Percentiles rank a stretch among this genome's conserved stretches.
phyloP scores from a whole-genome alignment of 2,329 filamentous ascomycete species.

The Tolypocladium ophioglossoides region DNA sequence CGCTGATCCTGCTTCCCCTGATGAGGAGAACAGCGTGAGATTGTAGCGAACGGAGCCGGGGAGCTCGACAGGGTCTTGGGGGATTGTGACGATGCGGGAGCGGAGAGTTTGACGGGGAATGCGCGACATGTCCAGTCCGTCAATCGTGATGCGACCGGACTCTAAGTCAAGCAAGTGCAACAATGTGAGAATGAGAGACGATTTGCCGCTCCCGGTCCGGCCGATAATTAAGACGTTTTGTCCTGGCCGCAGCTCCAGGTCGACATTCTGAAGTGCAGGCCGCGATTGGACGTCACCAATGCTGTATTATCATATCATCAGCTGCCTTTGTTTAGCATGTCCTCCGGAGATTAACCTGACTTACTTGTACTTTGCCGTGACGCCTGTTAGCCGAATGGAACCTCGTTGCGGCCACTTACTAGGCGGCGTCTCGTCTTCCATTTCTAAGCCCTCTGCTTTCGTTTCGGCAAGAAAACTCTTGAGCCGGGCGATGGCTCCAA shows the following conservation, averaged over 20 bases:
- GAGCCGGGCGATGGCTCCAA: conserved; percentile 4
- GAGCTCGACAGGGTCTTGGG: conserved; percentile 41
- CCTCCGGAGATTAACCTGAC: not conserved
- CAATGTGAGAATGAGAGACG: conserved; percentile 26
- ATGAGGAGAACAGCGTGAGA: conserved; percentile 22
- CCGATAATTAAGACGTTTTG: conserved; percentile 18
- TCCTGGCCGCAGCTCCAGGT: conserved; percentile 8
- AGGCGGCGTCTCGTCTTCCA: not conserved
- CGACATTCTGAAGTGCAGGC: conserved; percentile 6
- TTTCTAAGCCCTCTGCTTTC: not conserved
- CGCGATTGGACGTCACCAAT: not conserved
- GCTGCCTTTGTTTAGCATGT: not conserved
- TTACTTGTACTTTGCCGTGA: conserved; percentile 16
- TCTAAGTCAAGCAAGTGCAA: conserved; percentile 25
- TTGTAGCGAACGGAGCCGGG: conserved; percentile 22
- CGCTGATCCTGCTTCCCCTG: conserved; percentile 7
- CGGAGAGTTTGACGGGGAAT: conserved; percentile 31
- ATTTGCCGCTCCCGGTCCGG: conserved; percentile 29
- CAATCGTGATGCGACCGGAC: conserved; percentile 23
- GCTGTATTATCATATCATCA: not conserved
- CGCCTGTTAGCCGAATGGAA: conserved; percentile 11
- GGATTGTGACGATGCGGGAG: conserved; percentile 34
- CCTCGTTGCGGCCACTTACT: conserved; percentile 18
- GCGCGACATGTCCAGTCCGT: conserved; percentile 22
- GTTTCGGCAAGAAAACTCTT: conserved; percentile 11